Base-by-base conservation (phyloP, 2,329 filamentous ascomycete genomes). In the Moelleriella libera region DNA sequence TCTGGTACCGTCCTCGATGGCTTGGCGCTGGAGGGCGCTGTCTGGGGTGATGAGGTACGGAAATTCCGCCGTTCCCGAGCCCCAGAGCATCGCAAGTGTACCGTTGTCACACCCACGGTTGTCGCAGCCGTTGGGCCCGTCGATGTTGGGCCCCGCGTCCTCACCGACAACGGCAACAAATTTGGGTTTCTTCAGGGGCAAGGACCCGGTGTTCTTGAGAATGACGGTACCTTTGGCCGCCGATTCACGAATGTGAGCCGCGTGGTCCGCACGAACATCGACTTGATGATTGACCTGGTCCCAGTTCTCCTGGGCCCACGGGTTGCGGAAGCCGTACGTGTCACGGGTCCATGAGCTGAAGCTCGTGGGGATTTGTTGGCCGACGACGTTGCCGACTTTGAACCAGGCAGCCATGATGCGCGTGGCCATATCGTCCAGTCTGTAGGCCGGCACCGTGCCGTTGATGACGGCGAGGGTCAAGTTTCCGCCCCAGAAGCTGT, bases 401-500 rank as follows among this genome's bases (percentile, higher is more conserved):
- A 82, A 84, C 60, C 76, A 80, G 41, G 80, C 70, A 5, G 81
- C 73, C 78, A 84, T 82, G 59, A 85, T 94, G 56, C 92, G 81
- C 64, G 88, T 83, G 5, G 80, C 86, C 83, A 95, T 94, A 60
- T 97, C 92, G 55, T 96, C 89, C 8, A 97, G 62, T 45, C 90
- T 79, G 76, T 85, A 94, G 55, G 85, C 79, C 1, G 90, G 87
- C 32, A 97, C 69, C 1, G 88, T 95, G 37, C 89, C 89, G 59
- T 97, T 96, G 55, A 94, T 65, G 5, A 96, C 81, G 1, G 86
- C 86, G 44, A 94, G 69, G 2, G 90, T 96, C 55, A 97, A 65
- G 64, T 97, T 97, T 30, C 81, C 69, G 8, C 90, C 90, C 84
- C 85, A 95, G 70, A 73, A 94, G 14, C 82, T 83, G 45, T 66